These are phyloP conservation scores for Metschnikowia bowlesiae DNA, from an alignment of 805 yeast genomes.

Conservation along the genomic window DNA sequence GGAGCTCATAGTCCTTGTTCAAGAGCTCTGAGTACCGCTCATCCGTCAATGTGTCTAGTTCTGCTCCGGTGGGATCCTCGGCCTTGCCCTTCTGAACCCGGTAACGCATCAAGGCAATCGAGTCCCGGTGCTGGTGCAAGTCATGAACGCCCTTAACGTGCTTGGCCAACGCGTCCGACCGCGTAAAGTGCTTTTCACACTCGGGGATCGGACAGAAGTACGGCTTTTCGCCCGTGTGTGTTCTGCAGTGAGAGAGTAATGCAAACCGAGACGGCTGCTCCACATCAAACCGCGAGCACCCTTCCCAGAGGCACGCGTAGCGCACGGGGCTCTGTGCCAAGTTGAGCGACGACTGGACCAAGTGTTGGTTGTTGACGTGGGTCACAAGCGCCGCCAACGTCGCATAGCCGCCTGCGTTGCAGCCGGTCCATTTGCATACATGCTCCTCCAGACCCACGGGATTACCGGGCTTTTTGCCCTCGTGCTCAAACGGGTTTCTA, in stretches of 20 bases:
- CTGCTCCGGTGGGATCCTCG: slow-evolving; percentile 20
- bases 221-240: slow-evolving; percentile 66
- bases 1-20: slow-evolving; percentile 31
- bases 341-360: slow-evolving; percentile 19
- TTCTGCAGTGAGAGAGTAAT: slow-evolving; percentile 56
- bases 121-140: slow-evolving; percentile 37
- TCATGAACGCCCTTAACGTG: slow-evolving; percentile 63
- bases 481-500: background rate
- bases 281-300: slow-evolving; percentile 49
- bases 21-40: slow-evolving; percentile 25
- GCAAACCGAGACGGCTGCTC: slow-evolving; percentile 54
- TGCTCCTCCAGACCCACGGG: slow-evolving; percentile 8
- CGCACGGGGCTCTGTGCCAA: slow-evolving; percentile 25
- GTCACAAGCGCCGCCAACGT: slow-evolving; percentile 26
- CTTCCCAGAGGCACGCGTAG: slow-evolving; percentile 59
- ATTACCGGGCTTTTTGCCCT: background rate
- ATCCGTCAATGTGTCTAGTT: slow-evolving; percentile 26
- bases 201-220: slow-evolving; percentile 59
- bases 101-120: slow-evolving; percentile 26
- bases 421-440: slow-evolving; percentile 33
- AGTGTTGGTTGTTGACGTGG: slow-evolving; percentile 30
- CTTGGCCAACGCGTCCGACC: slow-evolving; percentile 59
- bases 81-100: slow-evolving; percentile 27
- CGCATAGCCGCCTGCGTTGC: slow-evolving; percentile 17
- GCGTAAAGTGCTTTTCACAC: slow-evolving; percentile 54